A percentile compares a stretch with the other conserved stretches of the same genome.
These are phyloP conservation scores for Epichloe typhina DNA, from an alignment of 2,329 filamentous ascomycete genomes.

Conservation along the genomic window DNA sequence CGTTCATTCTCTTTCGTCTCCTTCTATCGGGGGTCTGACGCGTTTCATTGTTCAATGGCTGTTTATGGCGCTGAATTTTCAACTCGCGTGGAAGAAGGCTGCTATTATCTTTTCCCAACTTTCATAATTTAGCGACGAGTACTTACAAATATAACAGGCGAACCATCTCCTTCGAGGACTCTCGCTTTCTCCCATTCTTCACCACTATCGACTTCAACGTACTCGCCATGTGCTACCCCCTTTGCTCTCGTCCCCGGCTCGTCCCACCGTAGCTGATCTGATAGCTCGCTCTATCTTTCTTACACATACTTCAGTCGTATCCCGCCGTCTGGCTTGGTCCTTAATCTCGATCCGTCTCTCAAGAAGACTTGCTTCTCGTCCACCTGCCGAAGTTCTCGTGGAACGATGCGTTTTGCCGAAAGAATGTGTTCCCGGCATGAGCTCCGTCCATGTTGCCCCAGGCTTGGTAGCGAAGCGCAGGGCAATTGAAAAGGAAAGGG, in stretches of 20 bases:
- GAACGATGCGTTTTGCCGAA: slow-evolving; percentile 50
- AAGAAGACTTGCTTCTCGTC: slow-evolving; percentile 45
- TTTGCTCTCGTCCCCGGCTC: slow-evolving; percentile 41
- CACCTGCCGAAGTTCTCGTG: slow-evolving; percentile 46
- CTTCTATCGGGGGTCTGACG: no score
- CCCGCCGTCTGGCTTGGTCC: slow-evolving; percentile 47
- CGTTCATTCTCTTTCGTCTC: not conserved
- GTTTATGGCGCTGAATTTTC: not conserved
- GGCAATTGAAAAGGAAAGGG: slow-evolving; percentile 50
- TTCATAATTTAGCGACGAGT: not conserved
- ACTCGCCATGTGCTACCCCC: slow-evolving; percentile 40
- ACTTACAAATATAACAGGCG: slow-evolving; percentile 29
- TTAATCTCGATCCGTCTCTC: slow-evolving; percentile 54
- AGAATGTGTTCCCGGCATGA: slow-evolving; percentile 43
- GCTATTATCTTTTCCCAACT: no score
- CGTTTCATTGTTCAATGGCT: not conserved
- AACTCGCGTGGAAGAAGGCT: not conserved
- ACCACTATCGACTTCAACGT: slow-evolving; percentile 45
- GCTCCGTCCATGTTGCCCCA: slow-evolving; percentile 36
- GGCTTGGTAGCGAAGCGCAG: slow-evolving; percentile 48
- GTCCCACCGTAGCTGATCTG: slow-evolving; percentile 48
- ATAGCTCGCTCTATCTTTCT: slow-evolving; percentile 53
- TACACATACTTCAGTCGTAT: slow-evolving; percentile 51
- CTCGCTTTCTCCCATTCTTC: slow-evolving; percentile 51
- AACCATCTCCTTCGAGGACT: slow-evolving; percentile 49